Evolutionary conservation across 2,329 filamentous ascomycete genomes (phyloP).

Genomic region (Aspergillus awamori): DNA sequence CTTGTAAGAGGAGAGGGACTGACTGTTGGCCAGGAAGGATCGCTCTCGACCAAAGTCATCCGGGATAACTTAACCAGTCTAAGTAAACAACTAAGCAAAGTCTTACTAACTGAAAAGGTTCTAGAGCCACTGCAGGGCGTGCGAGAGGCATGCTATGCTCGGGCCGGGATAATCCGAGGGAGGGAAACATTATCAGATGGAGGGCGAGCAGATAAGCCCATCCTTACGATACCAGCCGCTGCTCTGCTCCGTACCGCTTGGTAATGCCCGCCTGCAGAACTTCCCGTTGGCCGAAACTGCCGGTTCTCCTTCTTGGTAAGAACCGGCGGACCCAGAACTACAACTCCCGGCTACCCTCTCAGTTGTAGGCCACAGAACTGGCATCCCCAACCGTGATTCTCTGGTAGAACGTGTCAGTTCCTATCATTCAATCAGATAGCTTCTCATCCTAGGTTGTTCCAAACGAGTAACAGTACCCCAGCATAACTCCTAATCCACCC

Average conservation of each 20-base stretch:
- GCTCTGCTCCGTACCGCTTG: conserved; percentile 1
- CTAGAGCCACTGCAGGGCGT: too few relatives aligned
- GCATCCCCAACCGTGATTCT: too few relatives aligned
- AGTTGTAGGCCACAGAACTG: neutral
- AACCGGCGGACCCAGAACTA: neutral
- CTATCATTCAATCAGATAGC: neutral
- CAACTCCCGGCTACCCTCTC: neutral
- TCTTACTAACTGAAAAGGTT: too few relatives aligned
- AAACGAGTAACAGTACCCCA: neutral
- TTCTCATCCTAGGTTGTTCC: neutral
- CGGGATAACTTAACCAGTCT: neutral
- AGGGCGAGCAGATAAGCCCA: conserved; percentile 4
- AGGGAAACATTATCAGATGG: conserved; percentile 20
- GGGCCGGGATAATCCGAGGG: neutral
- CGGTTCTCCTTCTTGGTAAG: neutral
- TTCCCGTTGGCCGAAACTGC: conserved; percentile 15
- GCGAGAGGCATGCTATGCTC: neutral
- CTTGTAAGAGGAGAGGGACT: neutral
- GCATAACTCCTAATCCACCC: neutral
- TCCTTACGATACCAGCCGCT: neutral
- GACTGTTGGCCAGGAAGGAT: neutral
- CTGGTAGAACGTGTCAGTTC: neutral
- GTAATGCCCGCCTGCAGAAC: conserved; percentile 13
- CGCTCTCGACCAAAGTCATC: neutral
- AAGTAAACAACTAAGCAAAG: neutral